These are phyloP conservation scores for Lentinus tigrinus DNA, from an alignment of 768 basidiomycete species.

Conservation along the genomic window DNA sequence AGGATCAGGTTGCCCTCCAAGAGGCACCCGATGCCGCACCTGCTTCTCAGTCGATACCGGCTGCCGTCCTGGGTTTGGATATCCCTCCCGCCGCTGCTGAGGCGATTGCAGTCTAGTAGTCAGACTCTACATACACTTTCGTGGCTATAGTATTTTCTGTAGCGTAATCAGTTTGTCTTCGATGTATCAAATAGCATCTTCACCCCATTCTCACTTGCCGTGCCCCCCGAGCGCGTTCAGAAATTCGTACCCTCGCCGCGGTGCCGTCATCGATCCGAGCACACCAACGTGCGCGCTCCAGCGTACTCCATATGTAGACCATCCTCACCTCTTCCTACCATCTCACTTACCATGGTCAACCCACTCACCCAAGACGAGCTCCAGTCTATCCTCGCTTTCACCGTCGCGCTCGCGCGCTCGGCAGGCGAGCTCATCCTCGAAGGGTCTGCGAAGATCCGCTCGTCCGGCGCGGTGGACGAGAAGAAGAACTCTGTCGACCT, in stretches of 20 bases:
- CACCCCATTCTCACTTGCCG: neutral
- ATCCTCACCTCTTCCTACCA: neutral
- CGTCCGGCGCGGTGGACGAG: conserved; percentile 57
- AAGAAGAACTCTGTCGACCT: conserved; percentile 96
- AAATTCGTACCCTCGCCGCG: too few relatives aligned
- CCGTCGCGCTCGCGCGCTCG: conserved; percentile 64
- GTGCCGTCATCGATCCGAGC: conserved; percentile 7
- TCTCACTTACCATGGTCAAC: conserved; percentile 28
- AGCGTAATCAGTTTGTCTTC: neutral
- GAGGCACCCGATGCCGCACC: neutral
- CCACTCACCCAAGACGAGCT: conserved; percentile 45
- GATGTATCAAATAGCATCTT: neutral
- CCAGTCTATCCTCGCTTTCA: conserved; percentile 63
- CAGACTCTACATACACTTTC: neutral
- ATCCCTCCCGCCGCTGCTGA: neutral
- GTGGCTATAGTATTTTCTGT: neutral
- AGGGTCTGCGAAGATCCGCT: conserved; percentile 72
- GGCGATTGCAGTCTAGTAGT: neutral
- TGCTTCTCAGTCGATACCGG: neutral
- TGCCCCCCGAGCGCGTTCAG: neutral
- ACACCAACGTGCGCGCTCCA: neutral
- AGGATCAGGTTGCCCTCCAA: neutral
- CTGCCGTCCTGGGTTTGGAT: neutral
- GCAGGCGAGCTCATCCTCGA: conserved; percentile 78
- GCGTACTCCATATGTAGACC: neutral